These are phyloP conservation scores for Glebionis coronaria DNA, from an alignment of 129 eudicot genomes.

Conservation along the genomic window DNA sequence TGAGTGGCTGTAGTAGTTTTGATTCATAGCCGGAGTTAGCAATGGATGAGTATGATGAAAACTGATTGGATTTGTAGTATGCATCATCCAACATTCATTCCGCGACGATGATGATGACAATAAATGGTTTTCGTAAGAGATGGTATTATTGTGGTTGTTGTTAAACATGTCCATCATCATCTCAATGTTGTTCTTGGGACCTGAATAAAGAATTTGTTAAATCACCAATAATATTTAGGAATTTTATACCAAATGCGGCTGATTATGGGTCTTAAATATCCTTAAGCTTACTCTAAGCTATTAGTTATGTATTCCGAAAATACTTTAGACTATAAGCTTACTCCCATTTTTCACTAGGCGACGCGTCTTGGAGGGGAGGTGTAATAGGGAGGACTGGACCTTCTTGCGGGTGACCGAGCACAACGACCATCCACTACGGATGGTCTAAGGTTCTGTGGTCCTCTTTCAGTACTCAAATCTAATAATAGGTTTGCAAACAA, in stretches of 20 bases:
- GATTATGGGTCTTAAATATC: no score
- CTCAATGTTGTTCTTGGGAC: slow-evolving; percentile 39
- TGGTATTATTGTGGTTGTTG: slow-evolving; percentile 25
- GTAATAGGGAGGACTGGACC: no score
- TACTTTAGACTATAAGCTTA: neutral
- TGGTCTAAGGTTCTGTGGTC: neutral
- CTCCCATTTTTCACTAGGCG: no score
- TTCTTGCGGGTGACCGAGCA: no score
- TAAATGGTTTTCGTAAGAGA: slow-evolving; percentile 20
- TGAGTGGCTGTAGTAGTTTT: slow-evolving; percentile 31
- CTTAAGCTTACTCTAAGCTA: no score
- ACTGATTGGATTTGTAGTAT: slow-evolving; percentile 27
- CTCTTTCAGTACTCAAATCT: neutral
- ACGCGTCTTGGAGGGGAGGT: no score
- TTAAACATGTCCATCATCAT: slow-evolving; percentile 52
- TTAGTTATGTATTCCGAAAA: neutral
- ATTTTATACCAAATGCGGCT: no score
- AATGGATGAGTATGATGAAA: slow-evolving; percentile 18
- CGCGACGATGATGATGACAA: slow-evolving; percentile 17
- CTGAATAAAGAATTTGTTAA: slow-evolving; percentile 29
- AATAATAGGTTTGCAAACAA: slow-evolving; percentile 1
- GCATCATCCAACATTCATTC: slow-evolving; percentile 12
- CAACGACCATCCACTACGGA: no score
- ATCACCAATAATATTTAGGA: no score
- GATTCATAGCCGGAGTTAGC: slow-evolving; percentile 32